phyloP scores from a whole-genome alignment of 2,329 filamentous ascomycete genomes.

The Fusarium praegraminearum region DNA sequence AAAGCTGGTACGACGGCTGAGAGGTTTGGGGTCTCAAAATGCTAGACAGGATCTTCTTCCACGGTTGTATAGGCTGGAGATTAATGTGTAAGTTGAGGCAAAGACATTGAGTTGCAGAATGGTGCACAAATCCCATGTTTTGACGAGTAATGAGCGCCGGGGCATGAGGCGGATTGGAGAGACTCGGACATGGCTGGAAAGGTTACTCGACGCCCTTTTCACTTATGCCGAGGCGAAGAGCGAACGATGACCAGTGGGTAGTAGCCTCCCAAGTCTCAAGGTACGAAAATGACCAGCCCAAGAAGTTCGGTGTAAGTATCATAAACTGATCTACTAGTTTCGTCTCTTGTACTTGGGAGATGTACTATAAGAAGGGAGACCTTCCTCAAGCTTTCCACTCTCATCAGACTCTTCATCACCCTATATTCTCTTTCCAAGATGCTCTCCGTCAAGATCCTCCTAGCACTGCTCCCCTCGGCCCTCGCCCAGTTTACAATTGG shows the following conservation, averaged over 20 bases:
- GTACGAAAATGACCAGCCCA: no score
- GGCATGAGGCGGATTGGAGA: neutral
- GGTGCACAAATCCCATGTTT: slow-evolving; percentile 5
- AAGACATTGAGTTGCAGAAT: slow-evolving; percentile 36
- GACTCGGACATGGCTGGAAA: neutral
- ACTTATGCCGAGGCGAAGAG: neutral
- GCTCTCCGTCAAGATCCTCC: slow-evolving; percentile 34
- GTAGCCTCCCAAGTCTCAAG: no score
- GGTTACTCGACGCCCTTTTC: neutral
- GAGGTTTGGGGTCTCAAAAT: slow-evolving; percentile 16
- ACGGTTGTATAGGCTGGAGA: slow-evolving; percentile 9
- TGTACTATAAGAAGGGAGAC: slow-evolving; percentile 15
- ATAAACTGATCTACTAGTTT: no score
- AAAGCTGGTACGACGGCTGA: slow-evolving; percentile 7
- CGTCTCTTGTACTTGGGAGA: no score
- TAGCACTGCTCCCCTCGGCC: slow-evolving; percentile 36
- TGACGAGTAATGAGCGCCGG: neutral
- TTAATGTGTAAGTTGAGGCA: slow-evolving; percentile 30
- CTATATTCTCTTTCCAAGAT: slow-evolving; percentile 28
- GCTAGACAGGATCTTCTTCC: slow-evolving; percentile 8
- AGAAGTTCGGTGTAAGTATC: no score
- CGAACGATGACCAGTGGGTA: no score
- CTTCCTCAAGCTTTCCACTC: fast-evolving
- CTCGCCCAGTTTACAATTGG: slow-evolving; percentile 17
- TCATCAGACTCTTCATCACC: slow-evolving; percentile 3